Percentiles rank a stretch among this genome's conserved stretches.
Evolutionary conservation across 306 rosid species (phyloP).

Genomic region (Acmispon strigosus): DNA sequence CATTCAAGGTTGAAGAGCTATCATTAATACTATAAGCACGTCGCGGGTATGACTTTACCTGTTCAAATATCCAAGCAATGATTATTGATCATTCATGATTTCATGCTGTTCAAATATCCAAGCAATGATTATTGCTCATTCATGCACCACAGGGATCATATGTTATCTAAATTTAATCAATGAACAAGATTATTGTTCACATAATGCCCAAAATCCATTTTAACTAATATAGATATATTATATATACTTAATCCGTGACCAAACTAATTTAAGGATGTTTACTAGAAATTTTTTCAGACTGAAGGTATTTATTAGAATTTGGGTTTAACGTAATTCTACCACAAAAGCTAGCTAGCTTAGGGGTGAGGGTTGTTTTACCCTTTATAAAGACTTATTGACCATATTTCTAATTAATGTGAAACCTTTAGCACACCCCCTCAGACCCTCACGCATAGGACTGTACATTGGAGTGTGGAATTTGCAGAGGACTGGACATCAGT

Average conservation of each 20-base stretch:
- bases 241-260: neutral
- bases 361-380: too few relatives aligned
- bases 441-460: too few relatives aligned
- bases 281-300: too few relatives aligned
- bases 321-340: too few relatives aligned
- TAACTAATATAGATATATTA: neutral
- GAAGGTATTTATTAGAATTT: too few relatives aligned
- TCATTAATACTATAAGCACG: slow-evolving; percentile 40
- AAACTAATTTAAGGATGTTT: too few relatives aligned
- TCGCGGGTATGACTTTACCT: slow-evolving; percentile 80
- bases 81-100: neutral
- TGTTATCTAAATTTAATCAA: neutral
- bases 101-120: slow-evolving; percentile 44
- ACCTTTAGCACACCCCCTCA: too few relatives aligned
- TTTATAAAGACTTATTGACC: too few relatives aligned
- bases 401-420: too few relatives aligned
- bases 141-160: neutral
- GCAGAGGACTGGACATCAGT: too few relatives aligned
- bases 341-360: too few relatives aligned
- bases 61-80: slow-evolving; percentile 26
- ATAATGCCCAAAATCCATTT: neutral
- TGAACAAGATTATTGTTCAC: neutral
- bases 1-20: slow-evolving; percentile 46
- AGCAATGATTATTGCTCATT: slow-evolving; percentile 9
- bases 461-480: too few relatives aligned